Conservation (phyloP, 306 rosid genomes). For the Oemleria cerasiformis region DNA sequence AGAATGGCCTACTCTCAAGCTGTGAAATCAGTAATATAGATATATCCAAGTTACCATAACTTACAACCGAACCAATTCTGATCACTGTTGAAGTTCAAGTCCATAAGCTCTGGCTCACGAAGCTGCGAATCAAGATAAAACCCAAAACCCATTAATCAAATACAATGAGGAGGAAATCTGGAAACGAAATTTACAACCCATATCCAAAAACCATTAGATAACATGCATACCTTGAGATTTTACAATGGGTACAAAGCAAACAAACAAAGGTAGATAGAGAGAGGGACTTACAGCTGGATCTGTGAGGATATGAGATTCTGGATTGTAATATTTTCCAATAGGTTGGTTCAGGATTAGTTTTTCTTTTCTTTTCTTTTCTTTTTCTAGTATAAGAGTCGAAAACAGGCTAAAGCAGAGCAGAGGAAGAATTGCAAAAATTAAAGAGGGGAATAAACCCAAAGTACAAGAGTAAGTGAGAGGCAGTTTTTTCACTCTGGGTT, state of each 20-base stretch:
- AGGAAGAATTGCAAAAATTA: not conserved
- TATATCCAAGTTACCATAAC: conserved; percentile 13
- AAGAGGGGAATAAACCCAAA: not conserved
- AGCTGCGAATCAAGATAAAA: conserved; percentile 35
- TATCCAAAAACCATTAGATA: not conserved
- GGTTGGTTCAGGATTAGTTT: not conserved
- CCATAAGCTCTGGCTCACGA: conserved; percentile 52
- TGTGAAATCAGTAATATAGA: conserved; percentile 28
- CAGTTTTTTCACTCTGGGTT: not conserved
- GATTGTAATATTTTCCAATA: not conserved
- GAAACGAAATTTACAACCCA: conserved; percentile 3
- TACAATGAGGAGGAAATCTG: not conserved
- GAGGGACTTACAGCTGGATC: conserved; percentile 20
- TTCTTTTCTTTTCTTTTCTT: not conserved
- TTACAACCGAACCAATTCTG: conserved; percentile 45
- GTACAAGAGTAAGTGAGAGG: not conserved
- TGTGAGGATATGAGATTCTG: conserved; percentile 2
- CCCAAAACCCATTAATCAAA: conserved; percentile 24
- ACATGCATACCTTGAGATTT: not conserved
- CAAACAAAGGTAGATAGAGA: not conserved
- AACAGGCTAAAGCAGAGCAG: not conserved
- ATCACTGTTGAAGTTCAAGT: conserved; percentile 57
- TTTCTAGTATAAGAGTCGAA: not conserved
- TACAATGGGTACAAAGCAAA: not conserved
- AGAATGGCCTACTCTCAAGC: conserved; percentile 28